phyloP scores from a whole-genome alignment of 1,284 basidiomycete genomes.

The Acaromyces ingoldii region DNA sequence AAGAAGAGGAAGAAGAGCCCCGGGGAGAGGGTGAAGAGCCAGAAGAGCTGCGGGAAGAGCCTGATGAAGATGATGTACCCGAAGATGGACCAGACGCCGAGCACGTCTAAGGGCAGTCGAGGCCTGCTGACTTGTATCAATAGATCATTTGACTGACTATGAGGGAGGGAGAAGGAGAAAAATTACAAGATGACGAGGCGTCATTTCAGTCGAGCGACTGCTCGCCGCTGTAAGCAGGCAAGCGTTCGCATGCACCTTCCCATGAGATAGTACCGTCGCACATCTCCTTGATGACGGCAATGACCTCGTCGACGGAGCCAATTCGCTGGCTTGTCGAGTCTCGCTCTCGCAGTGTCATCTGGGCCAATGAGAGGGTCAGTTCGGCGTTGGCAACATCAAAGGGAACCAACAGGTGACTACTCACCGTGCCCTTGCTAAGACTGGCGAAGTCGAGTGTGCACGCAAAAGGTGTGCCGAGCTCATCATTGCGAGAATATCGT shows the following conservation, averaged over 20 bases:
- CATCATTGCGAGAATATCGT: slow-evolving; percentile 95
- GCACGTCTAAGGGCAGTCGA: no score
- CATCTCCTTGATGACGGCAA: slow-evolving; percentile 62
- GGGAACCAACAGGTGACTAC: not conserved
- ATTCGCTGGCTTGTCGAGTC: slow-evolving; percentile 91
- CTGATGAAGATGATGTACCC: no score
- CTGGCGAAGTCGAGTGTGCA: slow-evolving; percentile 96
- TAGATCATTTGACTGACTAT: no score
- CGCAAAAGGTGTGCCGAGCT: slow-evolving; percentile 94
- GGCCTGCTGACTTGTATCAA: no score
- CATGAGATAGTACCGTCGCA: slow-evolving; percentile 58
- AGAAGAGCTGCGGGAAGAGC: no score
- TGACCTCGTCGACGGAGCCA: slow-evolving; percentile 84
- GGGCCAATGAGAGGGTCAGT: not conserved
- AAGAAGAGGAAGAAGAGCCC: not conserved
- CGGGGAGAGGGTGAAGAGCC: not conserved
- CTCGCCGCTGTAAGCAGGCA: slow-evolving; percentile 81
- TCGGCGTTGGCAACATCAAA: slow-evolving; percentile 3
- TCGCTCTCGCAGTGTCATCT: slow-evolving; percentile 65
- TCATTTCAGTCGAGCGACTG: slow-evolving; percentile 56
- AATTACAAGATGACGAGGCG: not conserved
- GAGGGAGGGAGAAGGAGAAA: not conserved
- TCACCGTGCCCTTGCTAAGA: slow-evolving; percentile 55
- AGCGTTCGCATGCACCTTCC: slow-evolving; percentile 67
- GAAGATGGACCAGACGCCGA: no score